Conservation (phyloP, 352 stramenopile genomes). For the Globisporangium orthogonon region DNA sequence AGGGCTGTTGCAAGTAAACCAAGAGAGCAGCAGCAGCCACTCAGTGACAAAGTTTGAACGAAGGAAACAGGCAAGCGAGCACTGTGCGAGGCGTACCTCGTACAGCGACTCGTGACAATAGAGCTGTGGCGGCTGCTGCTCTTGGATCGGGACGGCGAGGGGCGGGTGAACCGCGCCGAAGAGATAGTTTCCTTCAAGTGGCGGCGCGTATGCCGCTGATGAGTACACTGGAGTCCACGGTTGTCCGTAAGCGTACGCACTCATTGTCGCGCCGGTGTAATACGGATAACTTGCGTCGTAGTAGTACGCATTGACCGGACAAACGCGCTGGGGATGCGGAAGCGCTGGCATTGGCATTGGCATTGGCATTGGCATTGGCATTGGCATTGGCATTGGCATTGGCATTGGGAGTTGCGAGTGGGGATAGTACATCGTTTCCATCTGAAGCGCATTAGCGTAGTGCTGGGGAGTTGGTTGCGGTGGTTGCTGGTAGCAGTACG, state of each 20-base stretch:
- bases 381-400: not conserved
- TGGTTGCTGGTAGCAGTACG: not conserved
- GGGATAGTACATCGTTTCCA: not conserved
- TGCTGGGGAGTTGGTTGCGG: not conserved
- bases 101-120: conserved; percentile 3
- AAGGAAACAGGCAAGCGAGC: not conserved
- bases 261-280: not conserved
- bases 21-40: not conserved
- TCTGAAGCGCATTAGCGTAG: not conserved
- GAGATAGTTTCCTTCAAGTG: not conserved
- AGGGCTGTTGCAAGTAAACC: not conserved
- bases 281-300: conserved; percentile 2
- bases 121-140: not conserved
- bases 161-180: not conserved
- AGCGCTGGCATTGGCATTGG: not conserved
- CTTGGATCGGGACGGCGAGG: not conserved
- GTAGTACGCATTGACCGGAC: conserved; percentile 13
- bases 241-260: conserved; percentile 5
- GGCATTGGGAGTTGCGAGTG: not conserved
- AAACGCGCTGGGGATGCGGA: conserved; percentile 7
- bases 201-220: not conserved
- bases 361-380: not conserved
- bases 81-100: conserved; percentile 7
- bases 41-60: too few species aligned
- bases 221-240: conserved; percentile 3